Percentiles rank a stretch among this genome's conserved stretches.
These are phyloP conservation scores for Suillus spraguei DNA, from an alignment of 768 basidiomycete genomes.

Conservation along the genomic window DNA sequence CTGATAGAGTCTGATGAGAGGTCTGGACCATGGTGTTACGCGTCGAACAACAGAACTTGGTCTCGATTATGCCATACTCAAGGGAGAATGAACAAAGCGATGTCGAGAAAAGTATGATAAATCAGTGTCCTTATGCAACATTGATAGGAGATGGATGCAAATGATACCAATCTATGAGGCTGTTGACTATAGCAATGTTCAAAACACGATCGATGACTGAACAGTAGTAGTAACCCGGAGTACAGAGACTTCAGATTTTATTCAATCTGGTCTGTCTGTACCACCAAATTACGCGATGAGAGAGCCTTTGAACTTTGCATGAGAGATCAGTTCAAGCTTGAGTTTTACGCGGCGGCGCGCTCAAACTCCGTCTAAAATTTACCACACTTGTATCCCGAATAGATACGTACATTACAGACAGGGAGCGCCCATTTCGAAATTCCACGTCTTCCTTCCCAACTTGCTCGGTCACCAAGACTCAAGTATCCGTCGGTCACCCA, in stretches of 20 bases:
- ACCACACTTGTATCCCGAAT: neutral
- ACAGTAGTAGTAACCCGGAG: too few relatives aligned
- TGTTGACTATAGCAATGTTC: neutral
- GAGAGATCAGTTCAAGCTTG: neutral
- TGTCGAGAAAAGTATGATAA: neutral
- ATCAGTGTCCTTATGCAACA: neutral
- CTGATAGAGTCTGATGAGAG: too few relatives aligned
- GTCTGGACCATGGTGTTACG: too few relatives aligned
- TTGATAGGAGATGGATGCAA: neutral
- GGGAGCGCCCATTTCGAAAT: constrained; percentile 7
- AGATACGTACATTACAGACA: neutral
- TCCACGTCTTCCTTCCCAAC: neutral
- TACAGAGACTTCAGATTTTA: too few relatives aligned
- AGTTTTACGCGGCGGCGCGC: neutral
- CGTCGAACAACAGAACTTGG: too few relatives aligned
- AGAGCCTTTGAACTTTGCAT: neutral
- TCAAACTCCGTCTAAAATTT: constrained; percentile 7
- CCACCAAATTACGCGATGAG: too few relatives aligned
- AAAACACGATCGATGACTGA: too few relatives aligned
- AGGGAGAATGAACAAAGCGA: too few relatives aligned
- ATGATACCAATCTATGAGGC: neutral
- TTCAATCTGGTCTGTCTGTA: too few relatives aligned
- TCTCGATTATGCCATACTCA: too few relatives aligned
- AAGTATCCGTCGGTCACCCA: neutral
- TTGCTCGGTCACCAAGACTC: neutral